These are phyloP conservation scores for Pleurotus salmoneostramineus DNA, from an alignment of 768 basidiomycete genomes.

Conservation along the genomic window DNA sequence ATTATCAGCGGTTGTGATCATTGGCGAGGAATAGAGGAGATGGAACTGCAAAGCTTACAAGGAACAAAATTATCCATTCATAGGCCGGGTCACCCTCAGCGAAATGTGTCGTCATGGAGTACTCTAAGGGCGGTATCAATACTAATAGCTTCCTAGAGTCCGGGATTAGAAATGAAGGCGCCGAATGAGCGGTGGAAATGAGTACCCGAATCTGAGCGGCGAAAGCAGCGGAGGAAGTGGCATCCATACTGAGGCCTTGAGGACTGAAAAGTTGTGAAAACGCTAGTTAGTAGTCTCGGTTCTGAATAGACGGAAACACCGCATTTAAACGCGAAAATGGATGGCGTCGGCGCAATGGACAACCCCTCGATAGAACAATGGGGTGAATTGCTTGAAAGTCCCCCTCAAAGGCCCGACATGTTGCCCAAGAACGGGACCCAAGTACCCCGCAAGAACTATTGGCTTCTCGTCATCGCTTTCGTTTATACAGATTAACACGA, in stretches of 20 bases:
- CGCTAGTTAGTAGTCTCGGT: not conserved
- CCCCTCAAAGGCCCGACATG: not conserved
- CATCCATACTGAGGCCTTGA: not conserved
- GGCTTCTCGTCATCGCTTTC: not conserved
- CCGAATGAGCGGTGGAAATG: not conserved
- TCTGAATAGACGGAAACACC: not conserved
- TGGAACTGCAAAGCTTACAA: constrained; percentile 24
- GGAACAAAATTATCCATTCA: constrained; percentile 43
- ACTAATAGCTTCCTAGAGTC: not conserved
- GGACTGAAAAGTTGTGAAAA: too few species aligned
- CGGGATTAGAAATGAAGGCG: not conserved
- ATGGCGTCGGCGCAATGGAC: not conserved
- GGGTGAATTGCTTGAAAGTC: not conserved
- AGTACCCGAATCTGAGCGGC: not conserved
- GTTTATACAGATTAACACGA: not conserved
- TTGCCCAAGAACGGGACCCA: not conserved
- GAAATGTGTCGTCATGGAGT: constrained; percentile 41
- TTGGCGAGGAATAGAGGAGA: not conserved
- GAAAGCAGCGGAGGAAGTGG: not conserved
- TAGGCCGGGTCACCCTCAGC: constrained; percentile 43
- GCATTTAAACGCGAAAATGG: not conserved
- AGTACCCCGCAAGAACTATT: not conserved
- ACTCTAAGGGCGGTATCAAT: constrained; percentile 23
- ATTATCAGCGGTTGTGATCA: not conserved
- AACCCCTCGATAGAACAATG: not conserved